These are phyloP conservation scores for Colletotrichum navitas DNA, from an alignment of 2,329 filamentous ascomycete species.

Conservation along the genomic window DNA sequence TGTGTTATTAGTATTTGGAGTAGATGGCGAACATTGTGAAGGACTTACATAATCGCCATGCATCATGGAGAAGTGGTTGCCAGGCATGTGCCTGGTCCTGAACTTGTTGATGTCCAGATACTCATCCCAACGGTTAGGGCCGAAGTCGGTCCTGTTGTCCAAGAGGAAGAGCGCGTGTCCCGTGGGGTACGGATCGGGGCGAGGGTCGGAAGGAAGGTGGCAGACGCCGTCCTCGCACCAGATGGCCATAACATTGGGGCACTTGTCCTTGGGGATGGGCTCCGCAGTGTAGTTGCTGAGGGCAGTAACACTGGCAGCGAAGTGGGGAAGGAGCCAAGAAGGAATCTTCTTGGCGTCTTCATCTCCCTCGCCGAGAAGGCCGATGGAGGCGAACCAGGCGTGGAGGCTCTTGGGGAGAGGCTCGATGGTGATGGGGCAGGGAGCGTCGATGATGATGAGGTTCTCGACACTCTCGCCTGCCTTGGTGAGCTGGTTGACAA, in stretches of 20 bases:
- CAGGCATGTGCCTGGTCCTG: conserved; percentile 74
- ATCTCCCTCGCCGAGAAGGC: conserved; percentile 74
- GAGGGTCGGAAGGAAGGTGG: conserved; percentile 73
- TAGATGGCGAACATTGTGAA: too few relatives aligned
- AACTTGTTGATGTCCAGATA: conserved; percentile 73
- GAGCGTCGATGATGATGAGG: conserved; percentile 75
- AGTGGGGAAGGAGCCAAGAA: conserved; percentile 81
- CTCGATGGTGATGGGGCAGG: conserved; percentile 76
- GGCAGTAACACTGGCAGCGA: conserved; percentile 75
- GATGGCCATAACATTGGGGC: conserved; percentile 73
- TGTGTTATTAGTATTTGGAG: conserved; percentile 39
- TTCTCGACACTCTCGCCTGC: conserved; percentile 69
- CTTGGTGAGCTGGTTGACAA: conserved; percentile 70
- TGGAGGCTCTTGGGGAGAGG: conserved; percentile 74
- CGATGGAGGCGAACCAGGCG: conserved; percentile 79
- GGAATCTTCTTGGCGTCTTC: conserved; percentile 69
- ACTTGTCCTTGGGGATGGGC: conserved; percentile 69
- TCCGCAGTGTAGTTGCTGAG: conserved; percentile 77
- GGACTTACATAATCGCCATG: conserved; percentile 63
- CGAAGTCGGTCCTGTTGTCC: conserved; percentile 80
- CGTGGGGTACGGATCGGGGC: conserved; percentile 70
- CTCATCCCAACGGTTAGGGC: conserved; percentile 77
- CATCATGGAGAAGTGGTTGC: conserved; percentile 85
- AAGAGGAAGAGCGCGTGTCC: conserved; percentile 77
- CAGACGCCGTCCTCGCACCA: conserved; percentile 83